These are phyloP conservation scores for Hymenoscyphus albidus DNA, from an alignment of 2,329 filamentous ascomycete species.

Conservation along the genomic window DNA sequence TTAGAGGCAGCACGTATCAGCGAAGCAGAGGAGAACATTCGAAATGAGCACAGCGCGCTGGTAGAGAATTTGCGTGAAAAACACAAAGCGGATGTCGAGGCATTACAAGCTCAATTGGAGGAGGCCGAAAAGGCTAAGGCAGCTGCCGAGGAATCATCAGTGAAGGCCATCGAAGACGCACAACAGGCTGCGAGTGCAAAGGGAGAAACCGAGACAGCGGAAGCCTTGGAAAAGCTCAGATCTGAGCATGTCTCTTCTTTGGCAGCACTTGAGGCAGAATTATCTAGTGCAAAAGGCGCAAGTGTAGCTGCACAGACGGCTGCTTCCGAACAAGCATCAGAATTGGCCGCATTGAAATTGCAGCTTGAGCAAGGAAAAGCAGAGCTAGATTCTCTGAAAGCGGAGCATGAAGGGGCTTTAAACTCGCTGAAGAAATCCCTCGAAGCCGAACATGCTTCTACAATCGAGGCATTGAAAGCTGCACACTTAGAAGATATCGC, in stretches of 20 bases:
- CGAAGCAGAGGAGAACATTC: constrained; percentile 41
- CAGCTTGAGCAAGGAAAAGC: constrained; percentile 40
- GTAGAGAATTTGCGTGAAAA: constrained; percentile 39
- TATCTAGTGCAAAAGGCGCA: constrained; percentile 47
- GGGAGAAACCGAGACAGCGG: constrained; percentile 38
- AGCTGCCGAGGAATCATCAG: constrained; percentile 28
- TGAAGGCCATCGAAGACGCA: constrained; percentile 33
- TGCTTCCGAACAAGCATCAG: constrained; percentile 35
- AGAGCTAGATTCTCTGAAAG: constrained; percentile 29
- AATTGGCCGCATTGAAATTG: constrained; percentile 31
- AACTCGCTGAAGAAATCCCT: constrained; percentile 48
- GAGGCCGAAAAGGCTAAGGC: constrained; percentile 26
- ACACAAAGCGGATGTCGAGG: constrained; percentile 28
- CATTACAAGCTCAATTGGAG: constrained; percentile 28
- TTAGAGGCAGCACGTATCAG: constrained; percentile 38
- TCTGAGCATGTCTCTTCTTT: constrained; percentile 34
- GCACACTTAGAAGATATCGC: constrained; percentile 49
- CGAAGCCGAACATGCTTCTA: constrained; percentile 47
- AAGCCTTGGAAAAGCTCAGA: constrained; percentile 49
- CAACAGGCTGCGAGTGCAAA: constrained; percentile 27
- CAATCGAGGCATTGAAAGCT: constrained; percentile 49
- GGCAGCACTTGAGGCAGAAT: constrained; percentile 36
- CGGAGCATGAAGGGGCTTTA: constrained; percentile 40
- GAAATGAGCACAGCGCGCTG: constrained; percentile 43
- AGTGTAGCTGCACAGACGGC: constrained; percentile 35